phyloP scores from a whole-genome alignment of 1,139 yeast species.

The Pichia sp. region DNA sequence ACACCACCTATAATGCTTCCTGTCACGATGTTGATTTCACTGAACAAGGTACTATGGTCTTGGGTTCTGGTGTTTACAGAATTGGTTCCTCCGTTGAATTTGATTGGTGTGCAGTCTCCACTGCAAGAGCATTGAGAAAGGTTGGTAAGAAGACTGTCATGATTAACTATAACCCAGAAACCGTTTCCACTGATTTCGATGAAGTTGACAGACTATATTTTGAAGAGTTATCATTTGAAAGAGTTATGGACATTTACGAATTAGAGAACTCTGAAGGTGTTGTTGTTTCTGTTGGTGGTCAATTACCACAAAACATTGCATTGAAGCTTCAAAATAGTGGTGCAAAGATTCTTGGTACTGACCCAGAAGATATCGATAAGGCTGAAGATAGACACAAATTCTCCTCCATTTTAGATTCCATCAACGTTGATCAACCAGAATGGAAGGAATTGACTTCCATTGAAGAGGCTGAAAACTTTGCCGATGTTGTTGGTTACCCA shows the following conservation, averaged over 20 bases:
- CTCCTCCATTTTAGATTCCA: conserved; percentile 87
- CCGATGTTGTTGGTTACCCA: conserved; percentile 84
- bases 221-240: conserved; percentile 90
- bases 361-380: conserved; percentile 90
- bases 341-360: conserved; percentile 86
- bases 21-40: conserved; percentile 77
- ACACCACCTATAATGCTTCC: conserved; percentile 93
- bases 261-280: conserved; percentile 85
- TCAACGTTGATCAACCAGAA: conserved; percentile 91
- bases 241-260: conserved; percentile 96
- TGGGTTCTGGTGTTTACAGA: conserved; percentile 98
- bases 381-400: conserved; percentile 99
- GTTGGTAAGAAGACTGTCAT: conserved; percentile 86
- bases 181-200: conserved; percentile 96
- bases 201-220: conserved; percentile 96
- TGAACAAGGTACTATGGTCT: conserved; percentile 88
- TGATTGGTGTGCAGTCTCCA: conserved; percentile 99
- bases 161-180: conserved; percentile 98
- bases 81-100: conserved; percentile 98
- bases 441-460: conserved; percentile 94
- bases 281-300: conserved; percentile 97
- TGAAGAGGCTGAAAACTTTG: conserved; percentile 79
- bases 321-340: conserved; percentile 73
- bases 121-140: conserved; percentile 89
- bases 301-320: conserved; percentile 95